Evolutionary conservation across 768 basidiomycete genomes (phyloP).

Genomic region (Tubosaeta sp.): DNA sequence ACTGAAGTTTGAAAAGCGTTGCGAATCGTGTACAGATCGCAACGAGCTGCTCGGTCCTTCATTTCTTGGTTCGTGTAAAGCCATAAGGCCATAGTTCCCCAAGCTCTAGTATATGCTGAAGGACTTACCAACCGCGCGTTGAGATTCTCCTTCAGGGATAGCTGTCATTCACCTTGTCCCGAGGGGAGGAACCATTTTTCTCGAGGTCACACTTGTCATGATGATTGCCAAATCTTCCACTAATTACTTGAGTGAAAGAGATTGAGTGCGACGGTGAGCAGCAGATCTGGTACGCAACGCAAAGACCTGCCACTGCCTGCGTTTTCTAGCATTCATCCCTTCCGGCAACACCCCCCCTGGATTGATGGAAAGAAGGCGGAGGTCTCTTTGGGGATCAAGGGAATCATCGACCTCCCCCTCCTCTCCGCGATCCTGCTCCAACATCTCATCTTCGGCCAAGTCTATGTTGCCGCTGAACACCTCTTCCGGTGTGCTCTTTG

Average conservation of each 20-base stretch:
- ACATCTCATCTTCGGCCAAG: constrained; percentile 68
- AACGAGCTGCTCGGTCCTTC: not conserved
- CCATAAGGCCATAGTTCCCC: no score
- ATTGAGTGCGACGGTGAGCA: constrained; percentile 22
- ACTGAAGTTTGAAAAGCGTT: constrained; percentile 10
- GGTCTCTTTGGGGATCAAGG: constrained; percentile 47
- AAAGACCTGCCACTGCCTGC: constrained; percentile 46
- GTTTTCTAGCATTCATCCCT: constrained; percentile 35
- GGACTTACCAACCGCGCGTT: no score
- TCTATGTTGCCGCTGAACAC: constrained; percentile 68
- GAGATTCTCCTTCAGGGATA: no score
- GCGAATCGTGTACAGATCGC: constrained; percentile 6
- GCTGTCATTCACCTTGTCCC: no score
- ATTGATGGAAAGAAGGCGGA: constrained; percentile 50
- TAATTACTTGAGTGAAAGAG: not conserved
- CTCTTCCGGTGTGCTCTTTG: constrained; percentile 57
- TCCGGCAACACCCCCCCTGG: constrained; percentile 34
- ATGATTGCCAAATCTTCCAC: not conserved
- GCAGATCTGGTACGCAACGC: constrained; percentile 35
- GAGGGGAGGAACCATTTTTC: no score
- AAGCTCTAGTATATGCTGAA: no score
- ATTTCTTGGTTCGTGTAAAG: no score
- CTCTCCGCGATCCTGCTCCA: constrained; percentile 75
- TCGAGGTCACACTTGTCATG: no score
- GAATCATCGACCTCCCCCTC: constrained; percentile 80